These are phyloP conservation scores for Echites panduratus DNA, from an alignment of 257 asterid genomes.

Conservation along the genomic window DNA sequence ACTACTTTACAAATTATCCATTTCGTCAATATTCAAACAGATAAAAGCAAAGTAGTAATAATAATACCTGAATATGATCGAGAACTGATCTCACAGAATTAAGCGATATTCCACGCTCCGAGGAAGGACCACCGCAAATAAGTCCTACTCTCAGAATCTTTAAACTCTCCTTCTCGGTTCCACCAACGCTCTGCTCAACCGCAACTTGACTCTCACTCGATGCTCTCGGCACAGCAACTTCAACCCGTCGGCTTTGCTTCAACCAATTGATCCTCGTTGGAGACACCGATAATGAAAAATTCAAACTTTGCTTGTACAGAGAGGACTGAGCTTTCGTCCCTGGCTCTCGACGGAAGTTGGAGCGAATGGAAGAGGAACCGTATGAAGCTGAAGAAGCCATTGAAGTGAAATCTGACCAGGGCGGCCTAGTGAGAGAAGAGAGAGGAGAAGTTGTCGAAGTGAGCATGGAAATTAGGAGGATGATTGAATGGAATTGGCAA, in stretches of 20 bases:
- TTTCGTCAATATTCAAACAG: neutral
- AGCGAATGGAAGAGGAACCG: constrained; percentile 14
- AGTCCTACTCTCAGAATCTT: constrained; percentile 61
- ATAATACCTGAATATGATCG: constrained; percentile 72
- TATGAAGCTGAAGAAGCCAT: constrained; percentile 36
- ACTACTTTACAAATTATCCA: neutral
- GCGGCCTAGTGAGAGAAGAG: neutral
- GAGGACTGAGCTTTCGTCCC: constrained; percentile 3
- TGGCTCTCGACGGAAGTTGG: constrained; percentile 12
- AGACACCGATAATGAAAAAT: constrained; percentile 10
- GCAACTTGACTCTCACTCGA: constrained; percentile 25
- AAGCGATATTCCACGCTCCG: constrained; percentile 83
- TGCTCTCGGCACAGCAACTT: constrained; percentile 29
- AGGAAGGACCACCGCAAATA: constrained; percentile 84
- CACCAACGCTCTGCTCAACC: constrained; percentile 18
- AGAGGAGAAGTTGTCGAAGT: neutral
- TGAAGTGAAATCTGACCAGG: neutral
- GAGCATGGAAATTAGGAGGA: neutral
- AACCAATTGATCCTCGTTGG: constrained; percentile 10
- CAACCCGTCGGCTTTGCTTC: constrained; percentile 15
- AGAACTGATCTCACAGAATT: constrained; percentile 89
- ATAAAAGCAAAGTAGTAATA: neutral
- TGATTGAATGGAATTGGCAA: neutral
- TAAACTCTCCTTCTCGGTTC: constrained; percentile 19
- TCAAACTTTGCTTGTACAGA: neutral